Evolutionary conservation across 345 rosid genomes (phyloP), one percentile per base, ranked within the genome.

Genomic region (Garcia nutans): DNA sequence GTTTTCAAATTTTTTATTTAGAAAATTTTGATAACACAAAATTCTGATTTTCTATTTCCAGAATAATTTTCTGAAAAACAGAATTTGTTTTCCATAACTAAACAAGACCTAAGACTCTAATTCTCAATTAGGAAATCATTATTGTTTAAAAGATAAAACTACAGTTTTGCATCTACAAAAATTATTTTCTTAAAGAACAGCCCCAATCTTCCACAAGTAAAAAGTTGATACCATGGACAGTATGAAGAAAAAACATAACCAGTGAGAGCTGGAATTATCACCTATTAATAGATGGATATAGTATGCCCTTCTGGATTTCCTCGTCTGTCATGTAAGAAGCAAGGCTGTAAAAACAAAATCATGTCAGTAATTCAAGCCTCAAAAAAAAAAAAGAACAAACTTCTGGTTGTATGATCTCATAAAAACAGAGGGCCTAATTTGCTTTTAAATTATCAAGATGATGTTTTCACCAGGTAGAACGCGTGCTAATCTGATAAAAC

Each of bases 271-370:
- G 61, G 63, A 58, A 74, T 17, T 68, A 73, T 65, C 88, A 96
- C 99, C 96, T 84, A 75, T 84, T 56, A 74, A 96, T 81, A n/a
- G 97, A 96, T 74, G 98, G 99, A 82, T 88, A 96, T 79, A 96
- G 81, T 75, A 93, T 80, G 74, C 99, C 99, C 9, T 78, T 84
- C 75, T 85, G 83, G 24, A 90, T 84, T 81, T 96, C 99, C 70
- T 89, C 93, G 15, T 96, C 93, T 0, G 91, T 92, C 88, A 96
- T 96, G 87, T 93, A 96, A 20, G 98, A 92, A 59, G 98, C 99
- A 44, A 96, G 97, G 89, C 99, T 96, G 96, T 70, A 78, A 33
- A 73, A 63, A 74, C 44, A 78, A 54, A 76, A 77, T 47, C 45
- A 26, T 8, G 50, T 85, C 72, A 75, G 65, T 63, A 54, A 74